Percentiles rank a stretch among this genome's conserved stretches.
Conservation (phyloP, 345 rosid genomes). For the Acer yangbiense region DNA sequence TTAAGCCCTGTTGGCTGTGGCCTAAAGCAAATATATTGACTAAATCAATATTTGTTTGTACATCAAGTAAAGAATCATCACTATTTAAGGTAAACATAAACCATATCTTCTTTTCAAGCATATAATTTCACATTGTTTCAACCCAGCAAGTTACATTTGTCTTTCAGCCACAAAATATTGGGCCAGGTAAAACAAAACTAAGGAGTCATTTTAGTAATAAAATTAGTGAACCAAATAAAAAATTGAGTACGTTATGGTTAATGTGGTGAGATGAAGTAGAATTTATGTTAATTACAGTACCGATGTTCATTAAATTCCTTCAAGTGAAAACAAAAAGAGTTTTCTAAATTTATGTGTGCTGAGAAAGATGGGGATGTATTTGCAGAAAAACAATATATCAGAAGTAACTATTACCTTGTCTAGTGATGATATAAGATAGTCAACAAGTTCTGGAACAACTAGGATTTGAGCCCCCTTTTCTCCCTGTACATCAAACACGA, state of each 20-base stretch:
- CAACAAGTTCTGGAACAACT: constrained; percentile 85
- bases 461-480: constrained; percentile 85
- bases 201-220: not conserved
- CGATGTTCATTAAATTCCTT: not conserved
- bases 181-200: not conserved
- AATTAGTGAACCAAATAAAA: not conserved
- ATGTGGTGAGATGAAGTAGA: not conserved
- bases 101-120: not conserved
- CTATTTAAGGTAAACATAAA: not conserved
- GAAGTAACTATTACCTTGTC: constrained; percentile 61
- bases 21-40: not conserved
- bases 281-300: not conserved
- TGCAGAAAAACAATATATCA: not conserved
- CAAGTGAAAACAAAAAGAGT: not conserved
- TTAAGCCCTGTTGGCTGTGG: not conserved
- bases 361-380: not conserved
- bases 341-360: not conserved
- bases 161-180: not conserved
- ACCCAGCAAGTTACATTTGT: not conserved
- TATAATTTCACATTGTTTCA: not conserved
- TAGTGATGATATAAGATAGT: constrained; percentile 67
- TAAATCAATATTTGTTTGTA: not conserved
- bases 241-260: not conserved
- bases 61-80: not conserved
- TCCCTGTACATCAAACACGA: constrained; percentile 48